Percentiles rank a stretch among this genome's conserved stretches.
phyloP scores from a whole-genome alignment of 768 basidiomycete genomes.

The Hygrocybe punicea region DNA sequence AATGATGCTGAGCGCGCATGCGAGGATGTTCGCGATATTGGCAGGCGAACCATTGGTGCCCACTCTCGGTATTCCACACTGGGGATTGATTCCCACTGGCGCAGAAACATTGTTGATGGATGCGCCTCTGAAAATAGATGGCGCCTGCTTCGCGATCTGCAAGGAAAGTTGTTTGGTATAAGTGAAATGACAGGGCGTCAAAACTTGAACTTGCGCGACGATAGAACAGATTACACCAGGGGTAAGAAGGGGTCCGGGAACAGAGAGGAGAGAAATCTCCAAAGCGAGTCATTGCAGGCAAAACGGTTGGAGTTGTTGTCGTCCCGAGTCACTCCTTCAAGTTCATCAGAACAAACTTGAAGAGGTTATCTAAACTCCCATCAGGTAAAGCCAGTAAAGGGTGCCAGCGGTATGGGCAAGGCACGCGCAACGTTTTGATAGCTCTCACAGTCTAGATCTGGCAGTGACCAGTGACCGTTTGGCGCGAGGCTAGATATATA shows the following conservation, averaged over 20 bases:
- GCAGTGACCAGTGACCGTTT: too few species aligned
- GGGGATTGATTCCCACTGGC: constrained; percentile 78
- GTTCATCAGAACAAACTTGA: too few species aligned
- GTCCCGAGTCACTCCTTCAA: too few species aligned
- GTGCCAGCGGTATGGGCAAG: too few species aligned
- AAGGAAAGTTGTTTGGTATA: neutral
- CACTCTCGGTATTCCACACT: constrained; percentile 70
- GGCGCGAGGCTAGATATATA: too few species aligned
- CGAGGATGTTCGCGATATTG: constrained; percentile 83
- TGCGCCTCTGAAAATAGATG: constrained; percentile 35
- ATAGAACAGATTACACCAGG: constrained; percentile 95
- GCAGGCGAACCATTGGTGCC: constrained; percentile 48
- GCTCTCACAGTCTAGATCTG: too few species aligned
- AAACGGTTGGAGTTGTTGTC: too few species aligned
- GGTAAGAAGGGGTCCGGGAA: constrained; percentile 67
- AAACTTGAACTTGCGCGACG: constrained; percentile 59
- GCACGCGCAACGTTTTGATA: too few species aligned
- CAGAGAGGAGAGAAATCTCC: constrained; percentile 74
- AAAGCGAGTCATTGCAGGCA: constrained; percentile 53
- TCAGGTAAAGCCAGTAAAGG: too few species aligned
- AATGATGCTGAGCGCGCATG: constrained; percentile 70
- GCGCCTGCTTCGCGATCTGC: constrained; percentile 40
- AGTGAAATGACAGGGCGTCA: constrained; percentile 16
- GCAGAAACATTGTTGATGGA: constrained; percentile 50
- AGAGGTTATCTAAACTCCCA: too few species aligned